Percentiles rank a stretch among this genome's conserved stretches.
Conservation (phyloP, 805 yeast species). For the Kuraishia floccosa region DNA sequence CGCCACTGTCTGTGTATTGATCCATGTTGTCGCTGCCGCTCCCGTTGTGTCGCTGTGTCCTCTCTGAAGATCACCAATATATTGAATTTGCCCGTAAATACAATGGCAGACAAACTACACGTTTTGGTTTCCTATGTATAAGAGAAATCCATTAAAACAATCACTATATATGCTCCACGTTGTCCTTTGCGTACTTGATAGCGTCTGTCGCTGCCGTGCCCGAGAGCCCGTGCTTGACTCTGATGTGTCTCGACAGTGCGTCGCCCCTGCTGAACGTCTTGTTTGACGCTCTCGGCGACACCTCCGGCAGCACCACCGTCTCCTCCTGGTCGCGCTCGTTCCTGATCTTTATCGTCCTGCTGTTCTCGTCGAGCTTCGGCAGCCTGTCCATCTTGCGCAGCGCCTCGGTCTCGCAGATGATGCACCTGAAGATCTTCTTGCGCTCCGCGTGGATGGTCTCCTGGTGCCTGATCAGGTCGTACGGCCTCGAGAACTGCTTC, state of each 20-base stretch:
- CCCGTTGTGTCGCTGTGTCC: too few relatives aligned
- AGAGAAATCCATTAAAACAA: slow-evolving; percentile 4
- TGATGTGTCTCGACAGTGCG: slow-evolving; percentile 86
- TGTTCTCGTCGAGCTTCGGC: too few relatives aligned
- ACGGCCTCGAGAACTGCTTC: slow-evolving; percentile 85
- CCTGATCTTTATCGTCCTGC: slow-evolving; percentile 31
- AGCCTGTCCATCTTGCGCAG: slow-evolving; percentile 27
- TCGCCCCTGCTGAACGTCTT: slow-evolving; percentile 87
- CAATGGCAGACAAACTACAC: too few relatives aligned
- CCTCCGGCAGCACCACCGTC: slow-evolving; percentile 10
- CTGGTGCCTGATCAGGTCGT: slow-evolving; percentile 90
- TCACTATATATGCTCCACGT: slow-evolving; percentile 44
- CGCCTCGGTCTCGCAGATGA: slow-evolving; percentile 67
- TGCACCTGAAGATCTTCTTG: slow-evolving; percentile 78
- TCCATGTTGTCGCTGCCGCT: slow-evolving; percentile 29
- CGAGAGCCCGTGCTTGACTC: slow-evolving; percentile 74
- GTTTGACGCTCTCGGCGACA: slow-evolving; percentile 21
- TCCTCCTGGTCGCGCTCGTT: slow-evolving; percentile 39
- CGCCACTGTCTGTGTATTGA: slow-evolving; percentile 23
- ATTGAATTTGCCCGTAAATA: too few relatives aligned
- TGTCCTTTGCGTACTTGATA: slow-evolving; percentile 64
- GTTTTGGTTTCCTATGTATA: neutral
- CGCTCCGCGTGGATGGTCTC: slow-evolving; percentile 90
- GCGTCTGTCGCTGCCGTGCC: slow-evolving; percentile 61
- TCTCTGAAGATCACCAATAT: too few relatives aligned